Evolutionary conservation across 768 basidiomycete species (phyloP).

Genomic region (Mycena pura): DNA sequence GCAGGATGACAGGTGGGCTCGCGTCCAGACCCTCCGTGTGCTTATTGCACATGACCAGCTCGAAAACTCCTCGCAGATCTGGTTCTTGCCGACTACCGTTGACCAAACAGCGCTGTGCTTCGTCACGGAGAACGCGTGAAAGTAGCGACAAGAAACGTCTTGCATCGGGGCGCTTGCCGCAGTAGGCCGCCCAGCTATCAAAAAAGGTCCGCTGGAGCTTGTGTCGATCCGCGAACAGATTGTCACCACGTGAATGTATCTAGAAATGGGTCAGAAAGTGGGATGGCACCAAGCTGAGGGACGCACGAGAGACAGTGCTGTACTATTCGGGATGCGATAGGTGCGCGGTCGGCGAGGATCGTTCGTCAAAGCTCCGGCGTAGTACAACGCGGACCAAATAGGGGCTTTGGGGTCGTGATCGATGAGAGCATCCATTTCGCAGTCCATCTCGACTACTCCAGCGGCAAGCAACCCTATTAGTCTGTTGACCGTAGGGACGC

Average conservation of each 20-base stretch:
- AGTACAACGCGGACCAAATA: background rate
- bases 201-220: background rate
- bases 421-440: background rate
- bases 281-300: no score
- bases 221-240: background rate
- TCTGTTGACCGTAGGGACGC: background rate
- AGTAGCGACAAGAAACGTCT: background rate
- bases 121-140: conserved; percentile 2
- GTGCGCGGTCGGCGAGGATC: background rate
- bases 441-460: background rate
- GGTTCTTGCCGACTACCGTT: conserved; percentile 1
- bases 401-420: background rate
- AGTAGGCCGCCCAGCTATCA: background rate
- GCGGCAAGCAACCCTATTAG: conserved; percentile 3
- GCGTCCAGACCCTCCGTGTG: background rate
- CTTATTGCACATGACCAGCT: conserved; percentile 11
- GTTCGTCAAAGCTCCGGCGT: background rate
- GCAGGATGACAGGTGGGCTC: background rate
- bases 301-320: background rate
- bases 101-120: background rate
- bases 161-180: background rate
- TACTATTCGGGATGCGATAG: background rate
- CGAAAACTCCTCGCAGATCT: conserved; percentile 8
- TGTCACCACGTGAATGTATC: background rate
- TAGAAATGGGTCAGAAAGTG: no score